Percentiles rank a stretch among this genome's conserved stretches.
phyloP scores from a whole-genome alignment of 2,329 filamentous ascomycete species.

The Colletotrichum lentis region DNA sequence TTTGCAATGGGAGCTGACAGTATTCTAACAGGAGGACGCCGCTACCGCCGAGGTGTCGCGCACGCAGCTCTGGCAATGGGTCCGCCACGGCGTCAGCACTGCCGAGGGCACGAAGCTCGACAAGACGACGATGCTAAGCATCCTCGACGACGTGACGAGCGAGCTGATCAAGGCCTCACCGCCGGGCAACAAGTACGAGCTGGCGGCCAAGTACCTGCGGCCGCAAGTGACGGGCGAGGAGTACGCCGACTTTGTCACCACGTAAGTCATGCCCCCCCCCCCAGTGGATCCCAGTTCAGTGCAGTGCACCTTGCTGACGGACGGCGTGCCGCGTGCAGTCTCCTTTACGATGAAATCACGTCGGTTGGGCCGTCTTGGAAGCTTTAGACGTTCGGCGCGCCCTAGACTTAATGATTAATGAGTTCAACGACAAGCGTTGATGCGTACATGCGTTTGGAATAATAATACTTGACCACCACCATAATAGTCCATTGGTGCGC shows the following conservation, averaged over 20 bases:
- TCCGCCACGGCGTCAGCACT: slow-evolving; percentile 70
- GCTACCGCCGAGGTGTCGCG: slow-evolving; percentile 89
- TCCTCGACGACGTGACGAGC: slow-evolving; percentile 68
- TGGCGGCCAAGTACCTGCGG: slow-evolving; percentile 30
- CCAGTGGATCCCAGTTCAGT: not conserved
- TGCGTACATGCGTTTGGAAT: too few relatives aligned
- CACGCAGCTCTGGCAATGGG: slow-evolving; percentile 90
- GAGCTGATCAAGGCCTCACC: slow-evolving; percentile 29
- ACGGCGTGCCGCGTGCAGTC: not conserved
- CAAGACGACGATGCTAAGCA: slow-evolving; percentile 79
- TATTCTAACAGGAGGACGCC: slow-evolving; percentile 70
- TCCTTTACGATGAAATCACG: slow-evolving; percentile 14
- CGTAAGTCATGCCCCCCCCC: slow-evolving; percentile 14
- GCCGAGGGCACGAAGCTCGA: slow-evolving; percentile 84
- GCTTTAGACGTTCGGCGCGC: not conserved
- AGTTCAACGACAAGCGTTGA: not conserved
- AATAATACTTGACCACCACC: too few relatives aligned
- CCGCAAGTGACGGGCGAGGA: slow-evolving; percentile 33
- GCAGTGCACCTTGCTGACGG: not conserved
- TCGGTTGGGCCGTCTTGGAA: slow-evolving; percentile 7
- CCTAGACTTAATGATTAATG: not conserved
- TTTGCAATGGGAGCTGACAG: not conserved
- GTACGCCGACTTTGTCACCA: slow-evolving; percentile 33
- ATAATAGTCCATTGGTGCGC: too few relatives aligned
- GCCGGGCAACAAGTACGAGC: slow-evolving; percentile 37